Conservation (phyloP, 768 basidiomycete species). For the Pleurotus sapidus region DNA sequence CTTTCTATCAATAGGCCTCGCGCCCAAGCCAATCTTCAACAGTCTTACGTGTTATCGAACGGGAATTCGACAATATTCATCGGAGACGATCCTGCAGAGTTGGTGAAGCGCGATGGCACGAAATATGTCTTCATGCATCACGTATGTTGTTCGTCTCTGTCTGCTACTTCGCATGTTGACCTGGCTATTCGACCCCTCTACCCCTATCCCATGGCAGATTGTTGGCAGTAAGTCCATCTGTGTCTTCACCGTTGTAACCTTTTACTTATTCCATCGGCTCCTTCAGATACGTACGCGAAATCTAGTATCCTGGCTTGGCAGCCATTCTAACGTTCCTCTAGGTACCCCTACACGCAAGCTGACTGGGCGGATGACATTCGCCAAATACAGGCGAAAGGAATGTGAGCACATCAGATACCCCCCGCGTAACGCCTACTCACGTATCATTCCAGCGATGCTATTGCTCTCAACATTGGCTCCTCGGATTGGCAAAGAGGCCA, state of each 20-base stretch:
- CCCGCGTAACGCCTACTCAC: conserved; percentile 12
- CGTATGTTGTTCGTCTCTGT: conserved; percentile 25
- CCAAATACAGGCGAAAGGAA: conserved; percentile 36
- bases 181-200: background rate
- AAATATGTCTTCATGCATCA: conserved; percentile 55
- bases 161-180: background rate
- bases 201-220: conserved; percentile 25
- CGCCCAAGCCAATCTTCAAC: background rate
- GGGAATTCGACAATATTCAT: conserved; percentile 9
- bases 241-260: background rate
- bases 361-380: conserved; percentile 42
- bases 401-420: conserved; percentile 26
- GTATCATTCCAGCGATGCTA: conserved; percentile 44
- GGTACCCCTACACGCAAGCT: conserved; percentile 34
- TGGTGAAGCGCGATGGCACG: conserved; percentile 36
- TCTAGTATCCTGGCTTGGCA: background rate
- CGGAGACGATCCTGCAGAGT: conserved; percentile 21
- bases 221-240: conserved; percentile 39
- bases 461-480: conserved; percentile 62
- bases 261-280: background rate
- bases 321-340: conserved; percentile 11
- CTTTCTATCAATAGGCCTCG: background rate
- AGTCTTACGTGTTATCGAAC: background rate
- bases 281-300: conserved; percentile 38
- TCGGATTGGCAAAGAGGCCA: conserved; percentile 49